Percentiles rank a stretch among this genome's conserved stretches.
These are phyloP conservation scores for Wallacemonas collosoma DNA, from an alignment of 208 protist genomes.

Conservation along the genomic window DNA sequence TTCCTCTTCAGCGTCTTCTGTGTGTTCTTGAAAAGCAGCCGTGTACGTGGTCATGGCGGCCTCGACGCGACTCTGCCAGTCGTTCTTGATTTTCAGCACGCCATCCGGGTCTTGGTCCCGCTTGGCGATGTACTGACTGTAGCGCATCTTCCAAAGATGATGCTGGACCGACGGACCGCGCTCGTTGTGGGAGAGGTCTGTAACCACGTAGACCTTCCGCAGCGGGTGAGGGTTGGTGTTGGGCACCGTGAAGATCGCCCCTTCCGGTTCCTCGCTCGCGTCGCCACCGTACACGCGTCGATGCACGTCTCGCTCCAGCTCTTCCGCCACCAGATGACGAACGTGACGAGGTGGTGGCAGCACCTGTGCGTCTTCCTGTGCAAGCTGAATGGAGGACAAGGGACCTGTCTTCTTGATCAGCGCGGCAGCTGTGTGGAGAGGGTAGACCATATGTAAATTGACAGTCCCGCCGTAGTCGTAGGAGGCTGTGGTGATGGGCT, in stretches of 20 bases:
- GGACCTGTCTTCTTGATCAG: slow-evolving; percentile 1
- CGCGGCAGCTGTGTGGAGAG: slow-evolving; percentile 12
- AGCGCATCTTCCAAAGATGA: slow-evolving; percentile 26
- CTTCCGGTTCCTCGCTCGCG: not conserved
- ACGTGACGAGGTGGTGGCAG: slow-evolving; percentile 40
- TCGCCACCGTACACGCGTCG: slow-evolving; percentile 3
- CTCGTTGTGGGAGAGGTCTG: slow-evolving; percentile 28
- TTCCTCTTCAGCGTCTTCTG: not conserved
- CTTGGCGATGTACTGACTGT: slow-evolving; percentile 8
- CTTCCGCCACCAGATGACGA: slow-evolving; percentile 27
- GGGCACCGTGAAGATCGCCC: slow-evolving; percentile 2
- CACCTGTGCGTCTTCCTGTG: slow-evolving; percentile 31
- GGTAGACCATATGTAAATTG: slow-evolving; percentile 31
- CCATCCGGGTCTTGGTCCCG: slow-evolving; percentile 9
- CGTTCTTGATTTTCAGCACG: not conserved
- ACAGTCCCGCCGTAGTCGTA: slow-evolving; percentile 60
- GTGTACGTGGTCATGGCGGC: not conserved
- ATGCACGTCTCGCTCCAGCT: slow-evolving; percentile 26
- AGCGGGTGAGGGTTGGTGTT: slow-evolving; percentile 8
- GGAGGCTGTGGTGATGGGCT: slow-evolving; percentile 31
- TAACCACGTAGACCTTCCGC: slow-evolving; percentile 30
- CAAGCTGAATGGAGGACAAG: not conserved
- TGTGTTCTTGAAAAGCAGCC: not conserved
- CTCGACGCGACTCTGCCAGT: not conserved
- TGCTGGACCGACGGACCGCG: slow-evolving; percentile 33